Evolutionary conservation across 148 eudicot genomes (phyloP), one percentile per base, ranked within the genome.

Genomic region (Spergularia bocconei): DNA sequence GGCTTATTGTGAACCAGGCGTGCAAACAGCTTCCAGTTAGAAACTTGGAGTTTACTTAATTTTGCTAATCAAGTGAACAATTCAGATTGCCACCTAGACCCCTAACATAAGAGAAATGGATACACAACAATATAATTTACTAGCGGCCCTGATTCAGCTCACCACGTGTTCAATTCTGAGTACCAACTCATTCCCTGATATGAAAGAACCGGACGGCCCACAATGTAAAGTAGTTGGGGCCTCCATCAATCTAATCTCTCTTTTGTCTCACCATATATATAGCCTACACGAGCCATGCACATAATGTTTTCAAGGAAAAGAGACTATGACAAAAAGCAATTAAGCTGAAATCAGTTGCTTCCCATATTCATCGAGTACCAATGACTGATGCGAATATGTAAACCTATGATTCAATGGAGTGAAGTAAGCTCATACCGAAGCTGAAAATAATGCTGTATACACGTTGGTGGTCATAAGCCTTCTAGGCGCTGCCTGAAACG

Each of bases 401-500:
- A 19, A 10, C 38, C 57, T 7, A 50, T 8, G 36, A 33, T 51
- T 71, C 66, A 73, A 76, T 14, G 69, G 67, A 75, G 17, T 65
- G 38, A 25, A 64, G 73, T 16, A 67, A 48, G 50, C 47, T 48
- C 92, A 84, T 96, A 96, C 99, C 89, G 99, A 87, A 81, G 96
- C 96, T 65, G 90, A 97, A 84, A 96, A 83, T 86, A 96, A 81
- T 73, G 91, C 86, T 33, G 85, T 89, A 85, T 92, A 96, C 16
- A 83, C 91, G 78, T 80, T 88, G 79, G 78, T 72, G 65, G 99
- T 96, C 98, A 96, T 81, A 71, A 96, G 99, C 80, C 99, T 90
- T 80, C 91, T 88, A 20, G 99, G 99, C 50, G 97, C 93, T 54
- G 99, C 99, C 85, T 96, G 98, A 71, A 96, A 92, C 68, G 92